phyloP scores from a whole-genome alignment of 164 flowering plant species.

The Warburgia ugandensis region DNA sequence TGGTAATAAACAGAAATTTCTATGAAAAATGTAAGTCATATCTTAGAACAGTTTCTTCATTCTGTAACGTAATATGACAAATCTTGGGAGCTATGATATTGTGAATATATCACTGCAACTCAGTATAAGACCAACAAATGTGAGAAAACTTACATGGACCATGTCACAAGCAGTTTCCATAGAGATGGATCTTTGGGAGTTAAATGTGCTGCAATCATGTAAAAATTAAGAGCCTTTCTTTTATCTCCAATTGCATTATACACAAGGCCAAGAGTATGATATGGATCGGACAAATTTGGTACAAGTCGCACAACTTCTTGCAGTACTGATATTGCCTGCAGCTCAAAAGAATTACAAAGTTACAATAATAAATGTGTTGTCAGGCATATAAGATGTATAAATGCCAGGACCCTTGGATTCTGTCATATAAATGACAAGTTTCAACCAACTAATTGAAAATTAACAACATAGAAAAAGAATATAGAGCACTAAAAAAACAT shows the following conservation, averaged over 20 bases:
- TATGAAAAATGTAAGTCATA: no score
- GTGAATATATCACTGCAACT: background rate
- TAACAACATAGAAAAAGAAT: no score
- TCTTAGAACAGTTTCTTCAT: no score
- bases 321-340: constrained; percentile 38
- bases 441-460: no score
- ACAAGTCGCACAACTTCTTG: constrained; percentile 52
- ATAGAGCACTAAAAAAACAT: no score
- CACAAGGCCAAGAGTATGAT: constrained; percentile 60
- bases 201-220: constrained; percentile 62
- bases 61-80: background rate
- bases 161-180: constrained; percentile 50
- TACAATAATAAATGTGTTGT: no score
- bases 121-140: background rate
- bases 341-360: constrained; percentile 1
- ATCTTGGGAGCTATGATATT: background rate
- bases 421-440: no score
- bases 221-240: constrained; percentile 42
- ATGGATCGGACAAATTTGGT: constrained; percentile 61
- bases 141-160: constrained; percentile 31
- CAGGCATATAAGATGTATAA: no score
- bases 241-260: constrained; percentile 42
- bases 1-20: no score
- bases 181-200: constrained; percentile 57
- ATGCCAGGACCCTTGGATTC: no score